Evolutionary conservation across 768 basidiomycete genomes (phyloP).

Genomic region (Kwoniella shandongensis): DNA sequence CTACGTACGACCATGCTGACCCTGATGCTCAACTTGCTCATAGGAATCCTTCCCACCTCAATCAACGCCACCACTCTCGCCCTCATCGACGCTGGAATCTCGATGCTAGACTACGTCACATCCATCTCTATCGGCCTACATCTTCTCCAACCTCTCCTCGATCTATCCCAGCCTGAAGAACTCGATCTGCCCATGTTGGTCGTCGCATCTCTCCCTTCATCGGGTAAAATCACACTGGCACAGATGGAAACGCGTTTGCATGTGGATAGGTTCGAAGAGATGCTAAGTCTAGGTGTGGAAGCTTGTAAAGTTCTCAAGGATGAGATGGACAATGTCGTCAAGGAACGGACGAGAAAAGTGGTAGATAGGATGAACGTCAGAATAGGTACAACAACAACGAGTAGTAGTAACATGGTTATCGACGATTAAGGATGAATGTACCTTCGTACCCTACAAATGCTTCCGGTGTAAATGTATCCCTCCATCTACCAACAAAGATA

Average conservation of each 20-base stretch:
- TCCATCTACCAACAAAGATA: slow-evolving; percentile 51
- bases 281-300: slow-evolving; percentile 74
- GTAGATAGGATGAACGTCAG: slow-evolving; percentile 62
- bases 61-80: slow-evolving; percentile 95
- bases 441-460: slow-evolving; percentile 62
- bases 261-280: slow-evolving; percentile 86
- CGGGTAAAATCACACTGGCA: slow-evolving; percentile 79
- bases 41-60: slow-evolving; percentile 78
- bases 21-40: no score
- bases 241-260: slow-evolving; percentile 93
- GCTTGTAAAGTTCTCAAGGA: slow-evolving; percentile 73
- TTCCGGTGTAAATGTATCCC: slow-evolving; percentile 53
- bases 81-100: slow-evolving; percentile 83
- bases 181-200: slow-evolving; percentile 83
- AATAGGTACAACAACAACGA: not conserved
- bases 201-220: slow-evolving; percentile 83
- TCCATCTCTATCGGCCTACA: slow-evolving; percentile 86
- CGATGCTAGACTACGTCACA: slow-evolving; percentile 85
- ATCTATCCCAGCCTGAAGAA: slow-evolving; percentile 86
- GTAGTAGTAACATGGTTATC: slow-evolving; percentile 3
- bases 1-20: no score
- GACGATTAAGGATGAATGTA: slow-evolving; percentile 39
- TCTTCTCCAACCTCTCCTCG: slow-evolving; percentile 68
- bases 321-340: slow-evolving; percentile 78
- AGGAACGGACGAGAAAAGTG: slow-evolving; percentile 63